Evolutionary conservation across 345 rosid genomes (phyloP), one percentile per base, ranked within the genome.

Genomic region (Syzygium grande): DNA sequence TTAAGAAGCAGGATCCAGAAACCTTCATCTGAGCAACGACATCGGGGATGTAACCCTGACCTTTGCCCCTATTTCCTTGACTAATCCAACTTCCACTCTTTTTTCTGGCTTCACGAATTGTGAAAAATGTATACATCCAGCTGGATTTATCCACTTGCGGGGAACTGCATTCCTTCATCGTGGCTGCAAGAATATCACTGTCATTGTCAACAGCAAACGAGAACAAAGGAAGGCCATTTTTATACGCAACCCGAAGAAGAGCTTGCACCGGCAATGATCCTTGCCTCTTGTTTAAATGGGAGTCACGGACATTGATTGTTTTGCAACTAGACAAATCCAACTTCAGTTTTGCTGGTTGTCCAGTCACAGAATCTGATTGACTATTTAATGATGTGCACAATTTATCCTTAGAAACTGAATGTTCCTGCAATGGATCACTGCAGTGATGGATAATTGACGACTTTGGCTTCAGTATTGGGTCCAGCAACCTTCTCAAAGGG

Each of bases 161-260:
- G 49, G 93, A 88, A 59, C 86, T 86, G 86, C 88, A 90, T 85
- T 90, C 88, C 90, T 90, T 95, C 90, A 94, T 54, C 7, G 98
- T 96, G 84, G 99, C 99, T 56, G 98, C 99, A 89, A 97, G 95
- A 86, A 97, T 90, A 63, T 94, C 91, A 73, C 87, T 90, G 88
- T 94, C 96, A 85, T 93, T 96, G 91, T 94, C 97, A 86, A 97
- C 97, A 3, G 98, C 98, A 59, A 97, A 96, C 22, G 99, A 94
- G 90, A 95, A 94, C 38, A 95, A 87, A 46, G 99, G 99, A 89
- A 94, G 95, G 59, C 95, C 97, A 86, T 96, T 96, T 93, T 95
- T 97, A 89, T 92, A 87, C 34, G 95, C 95, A 87, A 97, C 98
- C 86, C 94, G 95, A 17, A 96, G 91, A 89, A 97, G 97, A 51